Conservation (phyloP, 495 filamentous ascomycete genomes). For the Entonaema liquescens region DNA sequence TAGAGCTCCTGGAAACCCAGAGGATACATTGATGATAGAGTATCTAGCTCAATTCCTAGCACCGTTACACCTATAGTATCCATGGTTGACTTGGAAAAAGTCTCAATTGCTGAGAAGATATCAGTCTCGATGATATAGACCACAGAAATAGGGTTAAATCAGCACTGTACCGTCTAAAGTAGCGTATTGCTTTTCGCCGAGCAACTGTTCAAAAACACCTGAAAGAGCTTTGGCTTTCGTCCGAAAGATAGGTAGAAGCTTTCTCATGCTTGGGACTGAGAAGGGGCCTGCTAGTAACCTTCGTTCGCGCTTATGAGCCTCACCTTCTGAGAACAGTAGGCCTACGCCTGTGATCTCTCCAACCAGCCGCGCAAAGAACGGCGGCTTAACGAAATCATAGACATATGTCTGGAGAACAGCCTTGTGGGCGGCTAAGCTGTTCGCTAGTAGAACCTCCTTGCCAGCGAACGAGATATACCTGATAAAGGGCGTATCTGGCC, state of each 20-base stretch:
- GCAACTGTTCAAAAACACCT: constrained; percentile 10
- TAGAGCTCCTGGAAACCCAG: constrained; percentile 42
- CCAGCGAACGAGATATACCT: constrained; percentile 47
- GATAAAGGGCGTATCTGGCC: constrained; percentile 51
- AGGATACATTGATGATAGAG: constrained; percentile 55
- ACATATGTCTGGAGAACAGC: constrained; percentile 48
- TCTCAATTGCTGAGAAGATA: constrained; percentile 19
- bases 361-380: constrained; percentile 41
- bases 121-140: constrained; percentile 2
- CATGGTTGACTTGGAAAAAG: constrained; percentile 58
- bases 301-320: constrained; percentile 45
- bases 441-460: constrained; percentile 47
- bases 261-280: constrained; percentile 38
- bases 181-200: constrained; percentile 26
- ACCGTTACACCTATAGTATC: constrained; percentile 76
- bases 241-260: constrained; percentile 38
- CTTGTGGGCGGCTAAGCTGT: constrained; percentile 47
- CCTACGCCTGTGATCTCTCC: constrained; percentile 47
- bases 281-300: constrained; percentile 40
- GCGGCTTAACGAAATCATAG: constrained; percentile 50
- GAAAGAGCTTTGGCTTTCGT: constrained; percentile 24
- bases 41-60: constrained; percentile 71
- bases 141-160: neutral
- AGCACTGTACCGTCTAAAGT: constrained; percentile 32
- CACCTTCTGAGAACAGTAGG: constrained; percentile 48